Conservation (phyloP, 192 early-diverging fungal species). For the Backusella australiensis region DNA sequence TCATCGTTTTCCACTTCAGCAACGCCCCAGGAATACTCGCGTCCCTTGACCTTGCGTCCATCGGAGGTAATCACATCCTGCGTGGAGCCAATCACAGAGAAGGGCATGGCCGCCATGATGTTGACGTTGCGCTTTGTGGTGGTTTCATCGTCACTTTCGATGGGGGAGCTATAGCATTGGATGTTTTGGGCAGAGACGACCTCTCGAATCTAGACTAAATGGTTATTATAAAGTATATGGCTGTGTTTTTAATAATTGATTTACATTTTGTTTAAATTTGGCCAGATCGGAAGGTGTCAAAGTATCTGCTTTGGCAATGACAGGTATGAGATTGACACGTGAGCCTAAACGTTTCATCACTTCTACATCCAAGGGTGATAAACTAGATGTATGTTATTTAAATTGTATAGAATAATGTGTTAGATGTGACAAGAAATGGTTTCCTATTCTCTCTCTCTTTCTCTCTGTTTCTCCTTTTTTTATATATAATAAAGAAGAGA, state of each 20-base stretch:
- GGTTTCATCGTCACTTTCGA: slow-evolving; percentile 86
- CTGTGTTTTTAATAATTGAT: background rate
- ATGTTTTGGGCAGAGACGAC: slow-evolving; percentile 91
- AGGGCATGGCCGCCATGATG: slow-evolving; percentile 91
- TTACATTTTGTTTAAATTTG: slow-evolving; percentile 93
- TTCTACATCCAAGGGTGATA: slow-evolving; percentile 92
- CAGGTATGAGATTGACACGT: slow-evolving; percentile 96
- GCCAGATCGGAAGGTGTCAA: slow-evolving; percentile 87
- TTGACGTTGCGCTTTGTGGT: slow-evolving; percentile 78
- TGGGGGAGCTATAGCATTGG: slow-evolving; percentile 83
- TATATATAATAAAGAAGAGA: too few relatives aligned
- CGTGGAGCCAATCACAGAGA: slow-evolving; percentile 91
- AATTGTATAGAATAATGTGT: too few relatives aligned
- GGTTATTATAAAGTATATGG: background rate
- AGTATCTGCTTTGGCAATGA: slow-evolving; percentile 98
- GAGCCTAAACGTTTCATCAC: slow-evolving; percentile 97
- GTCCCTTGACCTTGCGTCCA: slow-evolving; percentile 90
- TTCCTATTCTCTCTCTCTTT: background rate
- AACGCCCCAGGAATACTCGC: slow-evolving; percentile 98
- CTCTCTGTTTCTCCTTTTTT: background rate
- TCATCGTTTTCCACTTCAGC: slow-evolving; percentile 99
- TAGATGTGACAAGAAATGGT: too few relatives aligned
- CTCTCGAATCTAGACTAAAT: slow-evolving; percentile 69
- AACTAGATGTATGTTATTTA: slow-evolving; percentile 31
- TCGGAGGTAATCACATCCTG: slow-evolving; percentile 79